A percentile compares a stretch with the other conserved stretches of the same genome.
phyloP scores from a whole-genome alignment of 2,329 filamentous ascomycete genomes.

The Ascosphaera apis region DNA sequence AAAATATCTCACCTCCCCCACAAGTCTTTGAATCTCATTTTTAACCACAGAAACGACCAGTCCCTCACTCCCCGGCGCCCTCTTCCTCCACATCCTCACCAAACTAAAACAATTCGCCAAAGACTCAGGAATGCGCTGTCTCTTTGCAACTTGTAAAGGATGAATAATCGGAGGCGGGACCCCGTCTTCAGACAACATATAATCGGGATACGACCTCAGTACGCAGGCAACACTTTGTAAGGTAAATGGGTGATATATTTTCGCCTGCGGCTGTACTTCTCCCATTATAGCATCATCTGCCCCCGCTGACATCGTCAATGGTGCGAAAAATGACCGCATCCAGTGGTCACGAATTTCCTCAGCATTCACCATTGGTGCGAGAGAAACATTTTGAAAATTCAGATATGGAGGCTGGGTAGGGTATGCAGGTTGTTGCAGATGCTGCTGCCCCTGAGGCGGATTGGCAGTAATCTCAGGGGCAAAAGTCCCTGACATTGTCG shows the following conservation, averaged over 20 bases:
- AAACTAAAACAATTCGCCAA: constrained; percentile 11
- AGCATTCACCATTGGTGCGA: constrained; percentile 7
- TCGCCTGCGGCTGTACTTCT: constrained; percentile 6
- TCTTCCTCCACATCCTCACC: constrained; percentile 11
- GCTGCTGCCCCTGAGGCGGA: too few species aligned
- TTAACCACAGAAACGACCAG: constrained; percentile 8
- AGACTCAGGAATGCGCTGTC: constrained; percentile 3
- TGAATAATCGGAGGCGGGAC: constrained; percentile 11
- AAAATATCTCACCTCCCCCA: constrained; percentile 5
- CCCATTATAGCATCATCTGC: too few species aligned
- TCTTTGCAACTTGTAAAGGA: constrained; percentile 5
- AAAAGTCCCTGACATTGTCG: too few species aligned
- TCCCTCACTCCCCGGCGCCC: constrained; percentile 9
- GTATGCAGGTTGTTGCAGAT: too few species aligned
- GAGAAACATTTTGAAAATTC: constrained; percentile 5
- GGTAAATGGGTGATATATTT: constrained; percentile 8
- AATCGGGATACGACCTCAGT: constrained; percentile 9
- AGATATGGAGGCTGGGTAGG: neutral
- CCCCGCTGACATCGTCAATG: neutral
- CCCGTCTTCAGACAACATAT: constrained; percentile 6
- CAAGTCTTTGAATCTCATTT: constrained; percentile 10
- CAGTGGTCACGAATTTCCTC: constrained; percentile 11
- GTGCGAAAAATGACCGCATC: constrained; percentile 9
- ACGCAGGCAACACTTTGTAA: constrained; percentile 9
- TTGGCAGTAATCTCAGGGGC: too few species aligned